Evolutionary conservation across 345 rosid genomes (phyloP).

Genomic region (Dovyalis caffra): DNA sequence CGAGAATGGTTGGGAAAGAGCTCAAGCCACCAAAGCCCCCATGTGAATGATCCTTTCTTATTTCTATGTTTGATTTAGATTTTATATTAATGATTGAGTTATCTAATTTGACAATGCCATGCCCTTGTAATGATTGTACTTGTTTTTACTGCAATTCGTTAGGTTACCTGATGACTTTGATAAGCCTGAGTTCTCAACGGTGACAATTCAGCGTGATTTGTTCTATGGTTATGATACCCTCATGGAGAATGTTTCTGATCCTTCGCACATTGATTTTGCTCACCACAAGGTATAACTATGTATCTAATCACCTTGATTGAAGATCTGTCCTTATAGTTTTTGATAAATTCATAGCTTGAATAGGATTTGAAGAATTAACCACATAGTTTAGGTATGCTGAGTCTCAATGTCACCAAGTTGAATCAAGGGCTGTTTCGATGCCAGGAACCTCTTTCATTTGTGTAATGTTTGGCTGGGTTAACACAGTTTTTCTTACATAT

Average conservation of each 20-base stretch:
- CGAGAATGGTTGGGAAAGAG: slow-evolving; percentile 83
- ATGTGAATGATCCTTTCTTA: slow-evolving; percentile 36
- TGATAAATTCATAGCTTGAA: neutral
- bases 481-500: neutral
- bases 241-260: slow-evolving; percentile 99
- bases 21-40: slow-evolving; percentile 67
- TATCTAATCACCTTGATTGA: slow-evolving; percentile 1
- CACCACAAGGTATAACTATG: slow-evolving; percentile 75
- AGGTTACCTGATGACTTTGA: slow-evolving; percentile 93
- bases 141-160: slow-evolving; percentile 16
- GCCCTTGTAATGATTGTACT: neutral
- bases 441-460: neutral
- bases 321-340: neutral
- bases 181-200: slow-evolving; percentile 80
- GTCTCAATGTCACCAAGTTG: neutral
- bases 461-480: neutral
- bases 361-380: neutral
- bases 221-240: slow-evolving; percentile 93
- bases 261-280: slow-evolving; percentile 93
- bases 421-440: neutral
- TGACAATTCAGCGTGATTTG: slow-evolving; percentile 89
- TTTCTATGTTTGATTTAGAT: neutral
- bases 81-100: neutral
- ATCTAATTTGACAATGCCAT: neutral
- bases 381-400: neutral